Percentiles rank a stretch among this genome's conserved stretches.
Evolutionary conservation across 164 flowering plant species (phyloP).

Genomic region (Chimonanthus praecox): DNA sequence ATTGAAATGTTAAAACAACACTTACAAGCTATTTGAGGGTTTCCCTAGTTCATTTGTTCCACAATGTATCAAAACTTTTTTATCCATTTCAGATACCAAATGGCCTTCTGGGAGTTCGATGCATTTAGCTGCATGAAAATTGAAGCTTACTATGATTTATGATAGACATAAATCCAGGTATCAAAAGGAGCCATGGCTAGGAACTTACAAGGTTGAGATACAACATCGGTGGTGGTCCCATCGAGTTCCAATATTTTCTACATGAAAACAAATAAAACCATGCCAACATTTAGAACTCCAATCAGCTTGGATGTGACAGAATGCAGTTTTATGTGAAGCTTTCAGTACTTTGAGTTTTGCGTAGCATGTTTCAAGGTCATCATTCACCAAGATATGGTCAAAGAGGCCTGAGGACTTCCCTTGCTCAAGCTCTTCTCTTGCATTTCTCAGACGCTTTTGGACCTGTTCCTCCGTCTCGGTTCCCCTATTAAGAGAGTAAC

Average conservation of each 20-base stretch:
- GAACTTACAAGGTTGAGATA: conserved; percentile 37
- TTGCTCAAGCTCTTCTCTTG: conserved; percentile 70
- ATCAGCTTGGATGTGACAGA: background rate
- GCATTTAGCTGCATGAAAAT: conserved; percentile 2
- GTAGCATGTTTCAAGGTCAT: conserved; percentile 74
- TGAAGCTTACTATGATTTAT: background rate
- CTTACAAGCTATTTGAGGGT: conserved; percentile 42
- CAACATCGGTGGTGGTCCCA: conserved; percentile 18
- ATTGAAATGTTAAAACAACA: background rate
- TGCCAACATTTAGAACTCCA: background rate
- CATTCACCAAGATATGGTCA: conserved; percentile 75
- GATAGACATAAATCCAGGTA: background rate
- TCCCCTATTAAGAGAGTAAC: conserved; percentile 43
- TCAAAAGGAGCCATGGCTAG: background rate
- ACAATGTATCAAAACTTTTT: conserved; percentile 41
- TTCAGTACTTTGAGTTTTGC: conserved; percentile 64
- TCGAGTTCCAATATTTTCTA: conserved; percentile 66
- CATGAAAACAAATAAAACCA: conserved; percentile 12
- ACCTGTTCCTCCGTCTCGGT: conserved; percentile 93
- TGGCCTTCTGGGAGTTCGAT: conserved; percentile 31
- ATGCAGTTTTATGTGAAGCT: background rate
- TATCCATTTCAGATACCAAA: conserved; percentile 34
- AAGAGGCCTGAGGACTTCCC: conserved; percentile 69
- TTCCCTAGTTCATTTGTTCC: conserved; percentile 29
- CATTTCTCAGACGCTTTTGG: conserved; percentile 79